Evolutionary conservation across 257 asterid species (phyloP).

Genomic region (Prunella vulgaris): DNA sequence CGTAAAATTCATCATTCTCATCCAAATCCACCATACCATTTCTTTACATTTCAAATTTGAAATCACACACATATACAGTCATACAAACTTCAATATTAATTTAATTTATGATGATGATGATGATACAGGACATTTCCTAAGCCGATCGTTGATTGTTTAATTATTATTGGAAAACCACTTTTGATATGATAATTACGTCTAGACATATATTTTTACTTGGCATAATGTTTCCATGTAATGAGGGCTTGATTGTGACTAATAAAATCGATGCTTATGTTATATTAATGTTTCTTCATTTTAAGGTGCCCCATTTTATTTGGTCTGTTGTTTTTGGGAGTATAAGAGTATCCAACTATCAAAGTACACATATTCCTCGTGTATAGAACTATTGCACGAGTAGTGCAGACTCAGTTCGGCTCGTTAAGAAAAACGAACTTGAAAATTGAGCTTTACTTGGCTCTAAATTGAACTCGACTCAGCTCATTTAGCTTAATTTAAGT

Average conservation of each 20-base stretch:
- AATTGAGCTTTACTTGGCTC: too few relatives aligned
- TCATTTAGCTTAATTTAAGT: too few relatives aligned
- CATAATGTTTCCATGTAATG: background rate
- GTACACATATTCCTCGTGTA: too few relatives aligned
- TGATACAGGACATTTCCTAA: background rate
- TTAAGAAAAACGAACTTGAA: too few relatives aligned
- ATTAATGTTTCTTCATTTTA: background rate
- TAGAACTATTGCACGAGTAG: too few relatives aligned
- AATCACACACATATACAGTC: too few relatives aligned
- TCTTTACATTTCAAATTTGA: too few relatives aligned
- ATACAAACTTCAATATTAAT: too few relatives aligned
- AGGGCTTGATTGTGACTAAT: background rate
- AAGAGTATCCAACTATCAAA: background rate
- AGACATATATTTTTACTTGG: background rate
- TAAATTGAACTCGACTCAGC: too few relatives aligned
- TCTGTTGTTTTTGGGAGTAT: background rate
- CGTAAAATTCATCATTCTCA: too few relatives aligned
- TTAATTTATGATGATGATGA: background rate
- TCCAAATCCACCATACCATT: too few relatives aligned
- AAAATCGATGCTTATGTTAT: background rate
- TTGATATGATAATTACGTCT: background rate
- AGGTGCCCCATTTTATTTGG: background rate
- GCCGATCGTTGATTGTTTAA: background rate
- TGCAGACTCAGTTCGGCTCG: too few relatives aligned
- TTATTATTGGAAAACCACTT: background rate